phyloP scores from a whole-genome alignment of 495 filamentous ascomycete species.

The Podospora appendiculata region DNA sequence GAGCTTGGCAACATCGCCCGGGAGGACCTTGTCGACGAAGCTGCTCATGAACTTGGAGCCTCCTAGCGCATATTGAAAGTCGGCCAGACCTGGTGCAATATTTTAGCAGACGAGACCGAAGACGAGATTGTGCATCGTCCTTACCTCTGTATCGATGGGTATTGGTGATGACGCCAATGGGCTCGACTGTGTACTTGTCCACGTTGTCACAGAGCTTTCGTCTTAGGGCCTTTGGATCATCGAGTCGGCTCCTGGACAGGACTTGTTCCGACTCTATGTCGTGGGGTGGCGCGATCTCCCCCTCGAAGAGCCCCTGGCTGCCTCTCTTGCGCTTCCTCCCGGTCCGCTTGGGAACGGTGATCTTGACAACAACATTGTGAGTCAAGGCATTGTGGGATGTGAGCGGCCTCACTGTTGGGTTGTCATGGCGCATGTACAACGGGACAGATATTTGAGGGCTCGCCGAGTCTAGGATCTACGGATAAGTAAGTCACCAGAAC shows the following conservation, averaged over 20 bases:
- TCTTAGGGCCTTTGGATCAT: constrained; percentile 42
- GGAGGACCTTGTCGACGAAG: constrained; percentile 55
- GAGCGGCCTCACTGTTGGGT: constrained; percentile 67
- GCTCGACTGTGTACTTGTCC: constrained; percentile 58
- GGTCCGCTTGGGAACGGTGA: constrained; percentile 79
- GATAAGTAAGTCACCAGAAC: not conserved
- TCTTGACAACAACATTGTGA: constrained; percentile 76
- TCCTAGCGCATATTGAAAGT: constrained; percentile 68
- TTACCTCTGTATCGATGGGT: constrained; percentile 83
- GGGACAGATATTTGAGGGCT: constrained; percentile 38
- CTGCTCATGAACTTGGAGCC: constrained; percentile 55
- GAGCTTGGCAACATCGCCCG: constrained; percentile 59
- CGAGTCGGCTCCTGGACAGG: constrained; percentile 30
- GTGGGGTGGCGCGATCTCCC: constrained; percentile 8
- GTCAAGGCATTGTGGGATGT: constrained; percentile 61
- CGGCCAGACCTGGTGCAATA: constrained; percentile 34
- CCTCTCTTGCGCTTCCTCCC: constrained; percentile 77
- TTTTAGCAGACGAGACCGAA: not conserved
- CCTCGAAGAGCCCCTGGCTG: constrained; percentile 54
- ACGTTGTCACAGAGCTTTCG: constrained; percentile 66
- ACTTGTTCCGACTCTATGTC: constrained; percentile 15
- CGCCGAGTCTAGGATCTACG: constrained; percentile 27
- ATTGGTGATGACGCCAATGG: constrained; percentile 62
- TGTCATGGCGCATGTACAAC: constrained; percentile 67
- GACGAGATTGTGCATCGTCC: not conserved